These are phyloP conservation scores for Atkinsonella hypoxylon DNA, from an alignment of 2,329 filamentous ascomycete genomes.

Conservation along the genomic window DNA sequence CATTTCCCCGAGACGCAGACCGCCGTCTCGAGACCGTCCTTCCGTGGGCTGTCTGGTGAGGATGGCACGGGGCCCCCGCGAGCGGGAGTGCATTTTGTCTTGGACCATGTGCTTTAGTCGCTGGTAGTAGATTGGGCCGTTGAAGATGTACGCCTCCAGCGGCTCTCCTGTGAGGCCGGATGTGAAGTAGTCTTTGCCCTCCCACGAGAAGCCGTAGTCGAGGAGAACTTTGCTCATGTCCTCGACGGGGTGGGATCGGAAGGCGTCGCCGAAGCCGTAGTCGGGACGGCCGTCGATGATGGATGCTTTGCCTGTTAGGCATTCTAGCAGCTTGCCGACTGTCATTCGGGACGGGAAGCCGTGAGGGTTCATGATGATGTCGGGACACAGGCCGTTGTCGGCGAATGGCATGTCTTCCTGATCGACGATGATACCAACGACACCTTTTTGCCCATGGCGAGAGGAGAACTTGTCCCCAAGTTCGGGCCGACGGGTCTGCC, in stretches of 20 bases:
- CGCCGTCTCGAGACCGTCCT: constrained; percentile 84
- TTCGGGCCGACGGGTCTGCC: constrained; percentile 91
- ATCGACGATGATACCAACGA: constrained; percentile 90
- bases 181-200: constrained; percentile 94
- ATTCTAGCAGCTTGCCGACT: constrained; percentile 93
- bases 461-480: constrained; percentile 98
- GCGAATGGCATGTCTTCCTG: constrained; percentile 97
- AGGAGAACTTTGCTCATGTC: constrained; percentile 82
- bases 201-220: constrained; percentile 85
- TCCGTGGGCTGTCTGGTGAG: constrained; percentile 93
- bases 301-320: constrained; percentile 87
- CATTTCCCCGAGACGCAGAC: constrained; percentile 93
- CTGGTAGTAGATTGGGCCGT: constrained; percentile 98
- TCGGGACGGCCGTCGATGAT: constrained; percentile 75
- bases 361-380: constrained; percentile 99
- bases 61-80: constrained; percentile 80
- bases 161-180: constrained; percentile 90
- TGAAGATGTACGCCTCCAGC: constrained; percentile 93
- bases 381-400: constrained; percentile 79
- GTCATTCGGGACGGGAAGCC: constrained; percentile 99
- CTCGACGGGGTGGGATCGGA: constrained; percentile 76
- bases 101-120: constrained; percentile 99
- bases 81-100: constrained; percentile 97
- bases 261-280: constrained; percentile 69
- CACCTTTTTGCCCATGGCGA: constrained; percentile 95